phyloP scores from a whole-genome alignment of 495 filamentous ascomycete genomes.

The Lophium mytilinum region DNA sequence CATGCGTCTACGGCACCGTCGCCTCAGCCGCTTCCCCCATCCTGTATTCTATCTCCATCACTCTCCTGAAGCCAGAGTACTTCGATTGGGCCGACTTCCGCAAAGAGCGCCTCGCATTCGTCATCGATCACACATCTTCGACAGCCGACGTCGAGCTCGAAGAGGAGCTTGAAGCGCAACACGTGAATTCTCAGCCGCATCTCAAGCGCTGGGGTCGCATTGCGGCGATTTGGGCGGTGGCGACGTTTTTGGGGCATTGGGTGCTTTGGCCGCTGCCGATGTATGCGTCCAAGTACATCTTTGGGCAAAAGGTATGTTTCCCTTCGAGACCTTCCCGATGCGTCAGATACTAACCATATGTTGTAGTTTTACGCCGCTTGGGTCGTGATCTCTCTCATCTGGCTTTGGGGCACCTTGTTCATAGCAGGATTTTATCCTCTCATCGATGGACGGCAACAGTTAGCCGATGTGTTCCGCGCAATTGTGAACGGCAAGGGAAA shows the following conservation, averaged over 20 bases:
- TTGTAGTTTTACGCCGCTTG: conserved; percentile 40
- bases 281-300: conserved; percentile 30
- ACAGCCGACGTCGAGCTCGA: background rate
- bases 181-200: background rate
- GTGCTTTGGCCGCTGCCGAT: conserved; percentile 32
- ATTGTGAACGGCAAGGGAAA: background rate
- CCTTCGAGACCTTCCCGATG: conserved; percentile 6
- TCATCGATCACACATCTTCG: conserved; percentile 7
- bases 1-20: conserved; percentile 41
- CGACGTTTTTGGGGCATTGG: conserved; percentile 35
- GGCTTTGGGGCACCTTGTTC: conserved; percentile 40
- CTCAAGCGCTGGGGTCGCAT: conserved; percentile 5
- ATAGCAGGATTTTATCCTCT: conserved; percentile 41
- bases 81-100: conserved; percentile 26
- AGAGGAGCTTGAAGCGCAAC: background rate
- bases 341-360: no score
- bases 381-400: conserved; percentile 40
- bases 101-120: conserved; percentile 9
- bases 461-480: background rate
- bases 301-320: conserved; percentile 35
- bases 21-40: conserved; percentile 21
- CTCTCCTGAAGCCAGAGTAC: conserved; percentile 14
- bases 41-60: conserved; percentile 20
- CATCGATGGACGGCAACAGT: conserved; percentile 29
- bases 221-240: conserved; percentile 3